Base-by-base conservation (phyloP, 805 yeast species). In the Starmerella sirachaensis region DNA sequence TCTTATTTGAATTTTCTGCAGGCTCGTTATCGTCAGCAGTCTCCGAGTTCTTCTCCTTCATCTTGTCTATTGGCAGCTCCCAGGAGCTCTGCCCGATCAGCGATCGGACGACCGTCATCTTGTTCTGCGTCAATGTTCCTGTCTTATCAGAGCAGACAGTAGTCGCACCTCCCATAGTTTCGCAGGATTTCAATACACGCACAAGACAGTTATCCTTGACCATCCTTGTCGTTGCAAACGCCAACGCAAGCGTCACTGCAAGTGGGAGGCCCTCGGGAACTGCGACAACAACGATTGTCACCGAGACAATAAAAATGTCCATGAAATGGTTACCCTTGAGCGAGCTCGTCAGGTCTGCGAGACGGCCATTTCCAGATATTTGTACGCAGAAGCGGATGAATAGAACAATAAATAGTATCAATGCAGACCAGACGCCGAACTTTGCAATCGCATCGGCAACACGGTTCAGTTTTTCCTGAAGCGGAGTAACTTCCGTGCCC, bases 261-360 rank as follows among this genome's bases (percentile, higher is more conserved):
- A 91, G 66, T 1, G 99, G 99, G 40, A 91, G 69, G 45, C 99
- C 99, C 62, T 91, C 99, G 3, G 99, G 99, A n/a, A 91, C 94
- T 0, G 98, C 99, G 35, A 91, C 98, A 12, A 88, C 98, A 20
- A 91, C 76, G 50, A 91, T 71, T 0, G 98, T 85, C 43, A 91
- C 80, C 1, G 97, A 79, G 18, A 91, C 83, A 53, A 91, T 91
- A 43, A 91, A 66, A 40, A 88, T 81, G 52, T 83, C 78, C 63
- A 91, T 65, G 50, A 86, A 86, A 48, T 70, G 70, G 38, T 82
- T 74, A 48, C 94, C 96, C 62, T 85, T 86, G 53, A 76, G 72
- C 6, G 94, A 72, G 6, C 82, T 61, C 0, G 72, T 57, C 6
- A 69, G 40, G 33, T 58, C 56, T 42, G 69, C 55, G 14, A 68